phyloP scores from a whole-genome alignment of 2,329 filamentous ascomycete species.

The Trichoderma koningii region DNA sequence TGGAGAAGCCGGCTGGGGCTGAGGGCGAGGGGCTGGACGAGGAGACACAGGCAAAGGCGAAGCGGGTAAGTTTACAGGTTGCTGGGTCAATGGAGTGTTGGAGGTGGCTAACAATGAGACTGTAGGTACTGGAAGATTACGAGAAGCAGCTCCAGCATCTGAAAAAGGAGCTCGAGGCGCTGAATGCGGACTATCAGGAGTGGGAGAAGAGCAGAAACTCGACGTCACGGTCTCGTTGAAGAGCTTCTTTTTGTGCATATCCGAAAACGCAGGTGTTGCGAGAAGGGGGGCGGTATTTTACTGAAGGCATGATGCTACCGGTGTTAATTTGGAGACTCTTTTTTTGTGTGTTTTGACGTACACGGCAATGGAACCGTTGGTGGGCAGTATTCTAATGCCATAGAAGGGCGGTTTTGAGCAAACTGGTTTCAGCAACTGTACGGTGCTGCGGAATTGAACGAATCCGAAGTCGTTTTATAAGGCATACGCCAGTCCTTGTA shows the following conservation, averaged over 20 bases:
- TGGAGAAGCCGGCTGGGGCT: slow-evolving; percentile 64
- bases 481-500: not conserved
- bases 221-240: slow-evolving; percentile 40
- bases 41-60: slow-evolving; percentile 70
- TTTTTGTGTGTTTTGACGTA: slow-evolving; percentile 2
- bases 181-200: slow-evolving; percentile 58
- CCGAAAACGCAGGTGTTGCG: not conserved
- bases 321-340: slow-evolving; percentile 14
- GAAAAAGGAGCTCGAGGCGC: slow-evolving; percentile 68
- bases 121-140: slow-evolving; percentile 77
- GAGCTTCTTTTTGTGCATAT: not conserved
- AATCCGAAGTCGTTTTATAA: not conserved
- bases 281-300: not conserved
- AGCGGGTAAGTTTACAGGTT: slow-evolving; percentile 60
- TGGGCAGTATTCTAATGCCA: not conserved
- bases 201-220: slow-evolving; percentile 56
- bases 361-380: slow-evolving; percentile 2
- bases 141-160: slow-evolving; percentile 77
- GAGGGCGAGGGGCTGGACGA: slow-evolving; percentile 64
- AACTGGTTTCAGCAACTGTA: slow-evolving; percentile 5
- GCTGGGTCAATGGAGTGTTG: not conserved
- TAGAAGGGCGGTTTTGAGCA: not conserved
- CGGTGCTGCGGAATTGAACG: not conserved
- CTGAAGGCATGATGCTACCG: not conserved
- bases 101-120: slow-evolving; percentile 27